Base-by-base conservation (phyloP, 2,329 filamentous ascomycete species). In the Lachnellula subtilissima region DNA sequence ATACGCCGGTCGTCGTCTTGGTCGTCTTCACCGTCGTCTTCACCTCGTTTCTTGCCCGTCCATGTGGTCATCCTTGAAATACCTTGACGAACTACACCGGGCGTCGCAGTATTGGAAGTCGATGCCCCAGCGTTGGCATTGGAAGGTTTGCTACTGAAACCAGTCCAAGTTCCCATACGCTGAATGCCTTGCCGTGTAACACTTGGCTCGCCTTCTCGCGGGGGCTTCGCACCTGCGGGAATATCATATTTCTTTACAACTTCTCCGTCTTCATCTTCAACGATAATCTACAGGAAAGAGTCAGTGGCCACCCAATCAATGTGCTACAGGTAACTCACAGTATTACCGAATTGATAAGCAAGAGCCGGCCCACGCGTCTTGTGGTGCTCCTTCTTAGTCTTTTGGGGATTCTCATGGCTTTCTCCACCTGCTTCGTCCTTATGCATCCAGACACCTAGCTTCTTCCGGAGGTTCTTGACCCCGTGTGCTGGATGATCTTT, bases 341-440 rank as follows among this genome's bases (percentile, higher is more conserved):
- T 92, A 69, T 90, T 92, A 60, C 90, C 90, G 67, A 91, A 93
- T 63, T 92, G 89, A 69, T 92, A 95, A 5, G 89, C 89, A 48
- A 87, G 78, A n/a, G 90, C 90, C 12, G 89, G 88, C 54, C 88
- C 87, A 62, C 84, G 80, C 61, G 76, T 81, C 52, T 82, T 78
- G 39, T 42, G 39, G 17, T 78, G 74, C 40, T 32, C 28, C 28
- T 32, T 32, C 28, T 32, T 32, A 32, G 70, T 68, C 45, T 70
- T 66, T 47, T 72, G 72, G 25, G 67, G 61, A 51, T 69, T 64
- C 36, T 69, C 64, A 22, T 68, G 65, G 11, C 42, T 52, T 19
- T 69, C 69, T 65, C 78, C 68, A 63, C 75, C 63, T 67, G 69
- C 19, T 47, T 71, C 71, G 67, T 80, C 70, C 63, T 75, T 66